Conservation (phyloP, 1,284 basidiomycete species). For the Naganishia liquefaciens region DNA sequence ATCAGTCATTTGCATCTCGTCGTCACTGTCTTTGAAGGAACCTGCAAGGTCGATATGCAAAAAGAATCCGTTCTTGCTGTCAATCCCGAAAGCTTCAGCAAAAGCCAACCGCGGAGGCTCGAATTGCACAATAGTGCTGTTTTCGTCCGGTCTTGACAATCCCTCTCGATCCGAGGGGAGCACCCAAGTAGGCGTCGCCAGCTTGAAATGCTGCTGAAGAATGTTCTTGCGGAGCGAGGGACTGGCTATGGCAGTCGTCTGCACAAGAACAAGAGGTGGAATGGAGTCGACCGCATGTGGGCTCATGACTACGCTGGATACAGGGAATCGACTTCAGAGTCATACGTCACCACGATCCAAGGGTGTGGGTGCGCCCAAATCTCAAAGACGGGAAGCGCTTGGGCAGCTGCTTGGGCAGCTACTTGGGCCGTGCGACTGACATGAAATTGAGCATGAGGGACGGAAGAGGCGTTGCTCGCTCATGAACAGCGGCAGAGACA, state of each 20-base stretch:
- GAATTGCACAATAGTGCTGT: neutral
- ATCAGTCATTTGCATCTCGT: constrained; percentile 26
- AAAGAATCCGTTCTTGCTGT: neutral
- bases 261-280: neutral
- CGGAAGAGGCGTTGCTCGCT: no score
- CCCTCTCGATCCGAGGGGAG: constrained; percentile 17
- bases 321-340: neutral
- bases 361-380: no score
- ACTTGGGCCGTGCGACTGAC: no score
- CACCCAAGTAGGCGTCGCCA: constrained; percentile 20
- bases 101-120: neutral
- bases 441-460: no score
- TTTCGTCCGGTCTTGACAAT: constrained; percentile 2
- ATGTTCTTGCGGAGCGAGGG: neutral
- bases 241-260: constrained; percentile 1
- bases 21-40: neutral
- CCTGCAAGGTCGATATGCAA: neutral
- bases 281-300: neutral
- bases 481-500: no score
- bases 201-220: constrained; percentile 23
- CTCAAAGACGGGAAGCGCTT: no score
- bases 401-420: no score
- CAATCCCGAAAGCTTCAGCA: neutral
- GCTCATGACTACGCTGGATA: neutral
- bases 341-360: constrained; percentile 2